Percentiles rank a stretch among this genome's conserved stretches.
Evolutionary conservation across 257 asterid species (phyloP).

Genomic region (Solanum pinnatisectum): DNA sequence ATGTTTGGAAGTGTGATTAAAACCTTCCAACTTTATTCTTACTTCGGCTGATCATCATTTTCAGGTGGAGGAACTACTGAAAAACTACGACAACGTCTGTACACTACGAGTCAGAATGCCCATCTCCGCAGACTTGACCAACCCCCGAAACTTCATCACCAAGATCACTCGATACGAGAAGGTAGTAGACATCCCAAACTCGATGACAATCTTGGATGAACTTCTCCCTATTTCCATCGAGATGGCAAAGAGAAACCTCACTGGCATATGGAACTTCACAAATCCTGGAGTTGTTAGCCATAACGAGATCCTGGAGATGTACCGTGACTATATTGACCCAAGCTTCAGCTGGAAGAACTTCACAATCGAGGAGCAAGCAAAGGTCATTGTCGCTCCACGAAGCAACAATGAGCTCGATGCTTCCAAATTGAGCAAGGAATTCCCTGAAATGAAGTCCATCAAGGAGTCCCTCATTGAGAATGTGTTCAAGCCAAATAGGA

Average conservation of each 20-base stretch:
- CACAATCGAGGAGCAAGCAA: conserved; percentile 81
- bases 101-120: conserved; percentile 83
- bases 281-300: conserved; percentile 86
- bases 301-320: conserved; percentile 75
- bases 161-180: conserved; percentile 62
- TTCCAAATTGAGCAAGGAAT: conserved; percentile 48
- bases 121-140: conserved; percentile 59
- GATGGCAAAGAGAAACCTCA: conserved; percentile 79
- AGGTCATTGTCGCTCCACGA: conserved; percentile 76
- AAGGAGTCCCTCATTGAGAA: conserved; percentile 61
- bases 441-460: conserved; percentile 55
- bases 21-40: background rate
- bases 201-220: conserved; percentile 77
- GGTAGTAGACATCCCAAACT: conserved; percentile 78
- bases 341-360: conserved; percentile 58
- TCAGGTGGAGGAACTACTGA: conserved; percentile 73
- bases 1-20: background rate
- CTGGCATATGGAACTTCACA: conserved; percentile 77
- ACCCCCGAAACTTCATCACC: conserved; percentile 77
- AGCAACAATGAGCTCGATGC: conserved; percentile 78
- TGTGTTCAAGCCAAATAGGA: conserved; percentile 65
- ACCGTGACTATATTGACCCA: conserved; percentile 53
- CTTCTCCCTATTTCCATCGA: conserved; percentile 79
- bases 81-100: conserved; percentile 72
- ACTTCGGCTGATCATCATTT: background rate